These are phyloP conservation scores for Aspergillus haitiensis DNA, from an alignment of 495 filamentous ascomycete genomes.

Conservation along the genomic window DNA sequence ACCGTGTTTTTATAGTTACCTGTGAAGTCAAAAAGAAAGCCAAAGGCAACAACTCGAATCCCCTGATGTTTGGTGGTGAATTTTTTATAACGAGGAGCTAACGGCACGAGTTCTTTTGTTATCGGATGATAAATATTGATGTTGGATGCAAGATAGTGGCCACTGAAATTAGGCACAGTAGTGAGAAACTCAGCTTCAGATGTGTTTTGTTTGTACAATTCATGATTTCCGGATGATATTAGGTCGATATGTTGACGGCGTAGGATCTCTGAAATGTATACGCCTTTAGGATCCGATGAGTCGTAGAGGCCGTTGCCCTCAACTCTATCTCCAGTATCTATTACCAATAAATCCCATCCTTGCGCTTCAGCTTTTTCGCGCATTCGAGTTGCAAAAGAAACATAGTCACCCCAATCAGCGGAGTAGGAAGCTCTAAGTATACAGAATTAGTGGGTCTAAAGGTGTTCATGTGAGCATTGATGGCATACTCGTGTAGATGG, in stretches of 20 bases:
- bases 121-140: slow-evolving; percentile 80
- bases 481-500: slow-evolving; percentile 79
- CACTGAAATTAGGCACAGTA: slow-evolving; percentile 76
- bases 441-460: slow-evolving; percentile 14
- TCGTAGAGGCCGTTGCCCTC: slow-evolving; percentile 98
- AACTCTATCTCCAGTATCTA: slow-evolving; percentile 92
- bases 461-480: not conserved
- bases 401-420: slow-evolving; percentile 96
- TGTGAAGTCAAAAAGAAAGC: slow-evolving; percentile 91
- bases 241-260: slow-evolving; percentile 80
- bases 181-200: slow-evolving; percentile 71
- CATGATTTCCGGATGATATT: slow-evolving; percentile 90
- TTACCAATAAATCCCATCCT: slow-evolving; percentile 78
- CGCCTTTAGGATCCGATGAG: slow-evolving; percentile 79
- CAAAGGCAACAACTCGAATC: slow-evolving; percentile 81
- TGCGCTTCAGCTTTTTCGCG: slow-evolving; percentile 71
- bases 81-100: slow-evolving; percentile 80
- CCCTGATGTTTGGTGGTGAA: slow-evolving; percentile 87
- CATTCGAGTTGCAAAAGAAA: slow-evolving; percentile 87
- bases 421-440: slow-evolving; percentile 72
- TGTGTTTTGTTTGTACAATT: slow-evolving; percentile 80
- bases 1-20: slow-evolving; percentile 86
- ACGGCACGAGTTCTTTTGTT: slow-evolving; percentile 66
- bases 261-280: slow-evolving; percentile 84
- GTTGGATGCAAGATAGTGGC: slow-evolving; percentile 83